Evolutionary conservation across 2,329 filamentous ascomycete species (phyloP).

Genomic region (Phaeoacremonium minimum): DNA sequence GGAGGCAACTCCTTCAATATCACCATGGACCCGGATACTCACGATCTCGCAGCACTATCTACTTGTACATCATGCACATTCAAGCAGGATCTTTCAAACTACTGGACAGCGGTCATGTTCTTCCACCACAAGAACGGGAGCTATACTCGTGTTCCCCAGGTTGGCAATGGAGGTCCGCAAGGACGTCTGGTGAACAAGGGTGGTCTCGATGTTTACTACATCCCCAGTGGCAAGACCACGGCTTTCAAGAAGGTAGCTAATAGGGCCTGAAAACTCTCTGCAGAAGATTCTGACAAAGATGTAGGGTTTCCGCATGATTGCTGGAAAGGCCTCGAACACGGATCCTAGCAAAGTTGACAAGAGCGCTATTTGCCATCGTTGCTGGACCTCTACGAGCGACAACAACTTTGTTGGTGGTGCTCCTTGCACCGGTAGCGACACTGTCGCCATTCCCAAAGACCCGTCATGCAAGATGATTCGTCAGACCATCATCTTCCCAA

Average conservation of each 20-base stretch:
- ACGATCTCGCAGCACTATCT: constrained; percentile 28
- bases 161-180: constrained; percentile 39
- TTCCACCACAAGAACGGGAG: constrained; percentile 37
- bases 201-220: constrained; percentile 39
- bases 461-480: constrained; percentile 47
- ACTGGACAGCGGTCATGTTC: constrained; percentile 43
- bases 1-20: constrained; percentile 40
- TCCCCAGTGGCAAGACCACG: constrained; percentile 34
- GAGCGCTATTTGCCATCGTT: constrained; percentile 40
- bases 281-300: too few relatives aligned
- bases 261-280: background rate
- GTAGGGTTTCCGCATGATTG: constrained; percentile 42
- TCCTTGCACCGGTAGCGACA: constrained; percentile 44
- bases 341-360: constrained; percentile 30
- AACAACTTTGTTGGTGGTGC: constrained; percentile 41
- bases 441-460: constrained; percentile 41
- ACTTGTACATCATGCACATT: constrained; percentile 39
- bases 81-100: constrained; percentile 39
- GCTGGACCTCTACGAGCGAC: constrained; percentile 41
- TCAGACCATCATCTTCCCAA: constrained; percentile 46
- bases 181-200: constrained; percentile 36
- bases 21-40: constrained; percentile 31
- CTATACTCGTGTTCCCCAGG: constrained; percentile 36
- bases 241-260: constrained; percentile 32
- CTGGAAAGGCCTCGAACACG: constrained; percentile 36